A percentile compares a stretch with the other conserved stretches of the same genome.
Evolutionary conservation across 306 rosid species (phyloP).

Genomic region (Quercus gilva): DNA sequence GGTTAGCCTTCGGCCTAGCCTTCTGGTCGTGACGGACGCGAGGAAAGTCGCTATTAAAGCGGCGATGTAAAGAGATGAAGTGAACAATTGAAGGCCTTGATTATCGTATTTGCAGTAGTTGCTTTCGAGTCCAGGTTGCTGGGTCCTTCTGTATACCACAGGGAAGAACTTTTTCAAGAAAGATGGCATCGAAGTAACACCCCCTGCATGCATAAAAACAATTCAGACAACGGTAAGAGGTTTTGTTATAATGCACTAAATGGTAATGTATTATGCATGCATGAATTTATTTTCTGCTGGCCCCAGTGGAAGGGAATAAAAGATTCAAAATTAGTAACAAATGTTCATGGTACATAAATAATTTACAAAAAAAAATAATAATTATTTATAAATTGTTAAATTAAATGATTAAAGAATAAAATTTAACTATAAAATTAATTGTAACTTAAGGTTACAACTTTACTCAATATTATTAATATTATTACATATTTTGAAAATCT

Average conservation of each 20-base stretch:
- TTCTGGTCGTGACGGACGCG: constrained; percentile 56
- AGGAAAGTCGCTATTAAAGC: constrained; percentile 56
- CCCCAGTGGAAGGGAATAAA: too few species aligned
- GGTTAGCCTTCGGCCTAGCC: constrained; percentile 48
- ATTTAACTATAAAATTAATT: too few species aligned
- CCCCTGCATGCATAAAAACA: constrained; percentile 40
- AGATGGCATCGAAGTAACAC: constrained; percentile 65
- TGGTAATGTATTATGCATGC: too few species aligned
- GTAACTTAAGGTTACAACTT: fast-evolving
- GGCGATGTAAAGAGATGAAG: constrained; percentile 82
- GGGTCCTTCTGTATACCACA: constrained; percentile 34
- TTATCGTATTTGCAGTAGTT: constrained; percentile 83
- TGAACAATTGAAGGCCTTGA: constrained; percentile 64
- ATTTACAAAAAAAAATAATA: too few species aligned
- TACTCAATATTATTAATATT: too few species aligned
- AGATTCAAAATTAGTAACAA: too few species aligned
- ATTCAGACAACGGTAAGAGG: background rate
- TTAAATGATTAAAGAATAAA: too few species aligned
- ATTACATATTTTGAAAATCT: too few species aligned
- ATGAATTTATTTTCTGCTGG: too few species aligned
- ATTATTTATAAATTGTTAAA: too few species aligned
- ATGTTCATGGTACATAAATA: too few species aligned
- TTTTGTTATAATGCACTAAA: too few species aligned
- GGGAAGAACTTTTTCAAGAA: constrained; percentile 69
- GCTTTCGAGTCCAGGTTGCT: background rate